Conservation (phyloP, 768 basidiomycete genomes). For the Leccinum aurantiacum region DNA sequence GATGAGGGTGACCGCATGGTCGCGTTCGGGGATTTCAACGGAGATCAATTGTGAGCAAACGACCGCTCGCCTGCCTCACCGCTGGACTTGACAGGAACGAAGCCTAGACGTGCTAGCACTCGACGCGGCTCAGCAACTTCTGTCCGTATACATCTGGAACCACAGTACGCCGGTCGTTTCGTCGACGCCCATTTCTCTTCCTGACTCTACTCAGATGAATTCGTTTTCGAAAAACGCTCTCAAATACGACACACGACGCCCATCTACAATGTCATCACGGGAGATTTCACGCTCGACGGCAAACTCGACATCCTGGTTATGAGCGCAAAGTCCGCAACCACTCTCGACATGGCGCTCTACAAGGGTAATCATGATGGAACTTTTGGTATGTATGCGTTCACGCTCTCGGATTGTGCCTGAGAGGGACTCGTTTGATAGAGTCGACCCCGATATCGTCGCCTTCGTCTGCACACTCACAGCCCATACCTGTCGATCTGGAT, state of each 20-base stretch:
- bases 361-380: constrained; percentile 59
- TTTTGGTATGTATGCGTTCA: constrained; percentile 51
- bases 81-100: constrained; percentile 3
- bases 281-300: constrained; percentile 92
- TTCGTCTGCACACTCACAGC: constrained; percentile 70
- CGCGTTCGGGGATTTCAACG: constrained; percentile 95
- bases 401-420: background rate
- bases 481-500: constrained; percentile 82
- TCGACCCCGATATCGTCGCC: constrained; percentile 51
- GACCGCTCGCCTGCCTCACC: background rate
- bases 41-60: constrained; percentile 83
- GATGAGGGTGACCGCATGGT: constrained; percentile 69
- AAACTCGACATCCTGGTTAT: constrained; percentile 89
- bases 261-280: constrained; percentile 84
- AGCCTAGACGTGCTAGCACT: constrained; percentile 85
- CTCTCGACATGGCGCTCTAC: constrained; percentile 71
- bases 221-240: constrained; percentile 50
- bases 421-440: constrained; percentile 4
- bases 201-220: constrained; percentile 47
- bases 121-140: constrained; percentile 67
- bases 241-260: constrained; percentile 54
- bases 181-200: constrained; percentile 2
- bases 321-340: constrained; percentile 54
- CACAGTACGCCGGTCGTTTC: constrained; percentile 53
- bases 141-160: constrained; percentile 81